These are phyloP conservation scores for Ophiostoma fasciatum DNA, from an alignment of 2,329 filamentous ascomycete species.

Conservation along the genomic window DNA sequence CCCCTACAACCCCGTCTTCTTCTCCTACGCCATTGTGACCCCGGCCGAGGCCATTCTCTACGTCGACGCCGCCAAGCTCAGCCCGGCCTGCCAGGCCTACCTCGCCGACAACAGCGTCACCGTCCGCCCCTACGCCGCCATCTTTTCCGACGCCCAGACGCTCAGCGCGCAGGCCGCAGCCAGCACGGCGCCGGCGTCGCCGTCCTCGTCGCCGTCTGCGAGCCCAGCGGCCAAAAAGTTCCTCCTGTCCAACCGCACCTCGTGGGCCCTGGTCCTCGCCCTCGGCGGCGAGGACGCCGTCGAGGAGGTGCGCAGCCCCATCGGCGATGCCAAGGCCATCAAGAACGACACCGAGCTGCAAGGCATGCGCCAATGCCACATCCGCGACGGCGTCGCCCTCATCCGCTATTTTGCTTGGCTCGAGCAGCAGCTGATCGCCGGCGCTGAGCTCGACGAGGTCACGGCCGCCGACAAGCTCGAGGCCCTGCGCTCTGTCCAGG, in stretches of 20 bases:
- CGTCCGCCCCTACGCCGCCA: conserved; percentile 66
- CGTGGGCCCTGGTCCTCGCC: conserved; percentile 80
- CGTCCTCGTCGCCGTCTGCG: too few species aligned
- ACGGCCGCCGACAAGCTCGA: conserved; percentile 86
- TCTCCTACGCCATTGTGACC: conserved; percentile 86
- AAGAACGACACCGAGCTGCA: conserved; percentile 84
- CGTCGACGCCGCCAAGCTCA: conserved; percentile 66
- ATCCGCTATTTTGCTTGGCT: conserved; percentile 95
- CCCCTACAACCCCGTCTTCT: conserved; percentile 96
- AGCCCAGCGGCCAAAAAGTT: conserved; percentile 52
- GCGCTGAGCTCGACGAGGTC: conserved; percentile 68
- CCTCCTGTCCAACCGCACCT: conserved; percentile 74
- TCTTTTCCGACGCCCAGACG: conserved; percentile 63
- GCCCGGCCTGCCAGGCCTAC: conserved; percentile 50
- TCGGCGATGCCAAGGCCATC: conserved; percentile 82
- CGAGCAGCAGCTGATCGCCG: conserved; percentile 72
- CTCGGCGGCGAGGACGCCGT: conserved; percentile 75
- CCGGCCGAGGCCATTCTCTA: conserved; percentile 65
- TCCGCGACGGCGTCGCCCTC: conserved; percentile 81
- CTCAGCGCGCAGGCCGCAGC: conserved; percentile 29
- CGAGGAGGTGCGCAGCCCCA: conserved; percentile 73
- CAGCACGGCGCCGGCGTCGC: conserved; percentile 15
- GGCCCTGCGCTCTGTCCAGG: conserved; percentile 48
- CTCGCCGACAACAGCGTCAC: conserved; percentile 54
- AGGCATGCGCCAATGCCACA: conserved; percentile 88